phyloP scores from a whole-genome alignment of 1,284 basidiomycete genomes.

The Ganoderma boninense region DNA sequence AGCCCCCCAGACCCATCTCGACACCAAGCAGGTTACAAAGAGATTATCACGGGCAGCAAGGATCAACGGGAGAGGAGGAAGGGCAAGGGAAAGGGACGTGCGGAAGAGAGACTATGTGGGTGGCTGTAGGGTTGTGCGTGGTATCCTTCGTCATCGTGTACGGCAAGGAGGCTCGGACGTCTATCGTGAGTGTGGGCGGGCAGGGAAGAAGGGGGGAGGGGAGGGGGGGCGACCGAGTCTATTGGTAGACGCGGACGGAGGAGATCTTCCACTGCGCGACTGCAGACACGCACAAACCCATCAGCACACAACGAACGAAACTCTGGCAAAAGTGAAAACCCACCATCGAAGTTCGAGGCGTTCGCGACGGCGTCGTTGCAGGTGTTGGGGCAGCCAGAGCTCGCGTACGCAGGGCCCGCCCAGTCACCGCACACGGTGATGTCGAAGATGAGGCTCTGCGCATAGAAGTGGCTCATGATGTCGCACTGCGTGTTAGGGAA shows the following conservation, averaged over 20 bases:
- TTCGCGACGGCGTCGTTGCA: slow-evolving; percentile 73
- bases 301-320: not conserved
- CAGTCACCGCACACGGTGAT: slow-evolving; percentile 77
- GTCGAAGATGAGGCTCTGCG: slow-evolving; percentile 68
- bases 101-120: not conserved
- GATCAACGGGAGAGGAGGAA: not conserved
- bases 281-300: slow-evolving; percentile 11
- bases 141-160: slow-evolving; percentile 5
- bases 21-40: not conserved
- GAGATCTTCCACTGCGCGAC: slow-evolving; percentile 67
- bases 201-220: too few relatives aligned
- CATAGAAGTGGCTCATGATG: slow-evolving; percentile 70
- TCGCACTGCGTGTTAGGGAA: slow-evolving; percentile 69
- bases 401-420: slow-evolving; percentile 63
- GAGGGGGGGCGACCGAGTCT: slow-evolving; percentile 19
- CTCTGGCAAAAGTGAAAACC: slow-evolving; percentile 35
- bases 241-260: slow-evolving; percentile 45
- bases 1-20: not conserved
- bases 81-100: not conserved
- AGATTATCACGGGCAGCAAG: not conserved
- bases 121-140: not conserved
- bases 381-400: slow-evolving; percentile 72
- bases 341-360: slow-evolving; percentile 67
- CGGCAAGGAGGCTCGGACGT: not conserved
- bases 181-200: not conserved